Evolutionary conservation across 2,329 filamentous ascomycete genomes (phyloP), one percentile per base, ranked within the genome.

Genomic region (Dothiorella sarmentorum): DNA sequence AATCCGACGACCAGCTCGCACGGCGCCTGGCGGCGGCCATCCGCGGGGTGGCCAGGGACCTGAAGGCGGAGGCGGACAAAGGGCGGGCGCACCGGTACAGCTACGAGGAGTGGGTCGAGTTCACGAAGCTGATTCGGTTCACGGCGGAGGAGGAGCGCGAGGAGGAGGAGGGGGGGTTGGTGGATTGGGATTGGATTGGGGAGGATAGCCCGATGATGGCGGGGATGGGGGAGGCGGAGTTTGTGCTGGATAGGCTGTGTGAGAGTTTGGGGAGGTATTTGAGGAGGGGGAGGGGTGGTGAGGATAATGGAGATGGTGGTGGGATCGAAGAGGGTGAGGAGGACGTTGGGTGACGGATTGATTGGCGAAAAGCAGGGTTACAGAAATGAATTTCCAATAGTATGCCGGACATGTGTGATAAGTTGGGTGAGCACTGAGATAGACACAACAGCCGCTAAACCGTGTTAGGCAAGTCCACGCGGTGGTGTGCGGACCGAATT

Each of bases 81-180:
- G 49, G 7, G 22, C 10, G 56, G 37, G 78, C 81, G 0, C 85
- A 85, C 58, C 81, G 80, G 56, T 97, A 96, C 69, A 80, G 78
- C 0, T 97, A 91, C 63, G 85, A 91, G 64, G 88, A 96, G 69
- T 96, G 91, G 92, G 88, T 88, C 0, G 89, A 90, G 76, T 94
- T 90, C 65, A 86, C 92, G 7, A 82, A 84, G 20, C 79, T 96
- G 29, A 89, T 96, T 35, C 77, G 82, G 2, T 85, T 86, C 63
- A 76, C 76, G 2, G 56, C 59, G 13, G 47, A 65, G 10, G 62
- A 59, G 11, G 64, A 72, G 2, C 65, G 68, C 2, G 76, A 81
- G 7, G 81, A 83, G 59, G 80, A 82, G 18, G 77, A 82, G n/a
- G 80, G 83, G 26, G 84, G 82, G 0, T 66, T 86, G 17, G 74